These are phyloP conservation scores for Helicocarpus griseus DNA, from an alignment of 2,329 filamentous ascomycete species.

Conservation along the genomic window DNA sequence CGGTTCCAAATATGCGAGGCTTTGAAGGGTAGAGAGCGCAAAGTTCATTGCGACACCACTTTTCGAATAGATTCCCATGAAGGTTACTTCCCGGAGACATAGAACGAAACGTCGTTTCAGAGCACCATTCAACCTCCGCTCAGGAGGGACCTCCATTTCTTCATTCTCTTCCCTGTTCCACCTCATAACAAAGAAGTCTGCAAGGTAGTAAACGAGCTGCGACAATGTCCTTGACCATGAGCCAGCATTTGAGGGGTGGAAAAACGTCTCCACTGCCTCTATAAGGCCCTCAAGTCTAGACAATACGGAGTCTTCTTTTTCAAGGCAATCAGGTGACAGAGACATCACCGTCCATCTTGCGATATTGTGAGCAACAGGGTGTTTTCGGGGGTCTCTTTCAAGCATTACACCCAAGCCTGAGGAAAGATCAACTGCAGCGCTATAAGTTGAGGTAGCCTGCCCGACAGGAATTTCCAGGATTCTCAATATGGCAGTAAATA, in stretches of 20 bases:
- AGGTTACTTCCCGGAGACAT: slow-evolving; percentile 81
- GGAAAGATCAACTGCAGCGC: slow-evolving; percentile 65
- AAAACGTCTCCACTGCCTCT: slow-evolving; percentile 94
- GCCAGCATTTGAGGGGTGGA: slow-evolving; percentile 94
- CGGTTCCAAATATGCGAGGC: slow-evolving; percentile 81
- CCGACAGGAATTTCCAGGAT: slow-evolving; percentile 93
- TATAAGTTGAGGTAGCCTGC: slow-evolving; percentile 89
- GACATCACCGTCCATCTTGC: slow-evolving; percentile 91
- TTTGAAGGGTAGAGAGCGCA: slow-evolving; percentile 82
- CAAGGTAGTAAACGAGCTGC: slow-evolving; percentile 83
- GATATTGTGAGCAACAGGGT: slow-evolving; percentile 84
- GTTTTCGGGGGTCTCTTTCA: slow-evolving; percentile 87
- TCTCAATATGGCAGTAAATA: slow-evolving; percentile 84
- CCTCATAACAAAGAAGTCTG: slow-evolving; percentile 92
- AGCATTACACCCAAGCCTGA: slow-evolving; percentile 77
- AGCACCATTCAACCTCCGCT: slow-evolving; percentile 68
- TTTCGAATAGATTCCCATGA: slow-evolving; percentile 98
- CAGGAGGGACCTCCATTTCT: slow-evolving; percentile 75
- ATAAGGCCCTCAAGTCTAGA: slow-evolving; percentile 82
- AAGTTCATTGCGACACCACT: slow-evolving; percentile 85
- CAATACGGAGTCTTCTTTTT: slow-evolving; percentile 68
- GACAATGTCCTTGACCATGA: slow-evolving; percentile 82
- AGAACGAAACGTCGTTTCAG: slow-evolving; percentile 83
- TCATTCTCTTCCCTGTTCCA: slow-evolving; percentile 94
- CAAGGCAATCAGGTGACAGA: slow-evolving; percentile 71